These are phyloP conservation scores for Tulasnella sp. DNA, from an alignment of 768 basidiomycete species.

Conservation along the genomic window DNA sequence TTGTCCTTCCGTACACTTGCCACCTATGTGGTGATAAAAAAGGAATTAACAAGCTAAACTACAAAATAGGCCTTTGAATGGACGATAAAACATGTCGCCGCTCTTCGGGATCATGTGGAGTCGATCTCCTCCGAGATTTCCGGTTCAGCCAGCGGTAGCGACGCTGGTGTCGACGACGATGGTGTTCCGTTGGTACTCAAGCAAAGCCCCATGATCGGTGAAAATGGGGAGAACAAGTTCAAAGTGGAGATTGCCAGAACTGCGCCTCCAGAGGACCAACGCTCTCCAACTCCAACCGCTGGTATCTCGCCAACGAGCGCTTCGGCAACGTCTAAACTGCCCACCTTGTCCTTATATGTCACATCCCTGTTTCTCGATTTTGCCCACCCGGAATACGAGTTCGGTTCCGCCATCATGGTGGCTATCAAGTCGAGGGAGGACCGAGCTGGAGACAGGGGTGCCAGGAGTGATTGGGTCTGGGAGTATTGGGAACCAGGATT, in stretches of 20 bases:
- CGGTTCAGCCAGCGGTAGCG: conserved; percentile 20
- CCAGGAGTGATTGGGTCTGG: conserved; percentile 70
- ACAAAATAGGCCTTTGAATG: conserved; percentile 64
- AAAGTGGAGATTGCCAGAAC: conserved; percentile 46
- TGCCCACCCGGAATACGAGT: conserved; percentile 51
- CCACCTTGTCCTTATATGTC: conserved; percentile 59
- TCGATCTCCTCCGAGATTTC: conserved; percentile 30
- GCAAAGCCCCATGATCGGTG: conserved; percentile 62
- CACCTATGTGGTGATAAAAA: background rate
- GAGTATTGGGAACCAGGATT: conserved; percentile 66
- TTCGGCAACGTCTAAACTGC: conserved; percentile 6
- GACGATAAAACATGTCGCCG: conserved; percentile 55
- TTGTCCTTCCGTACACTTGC: background rate
- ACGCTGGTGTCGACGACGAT: conserved; percentile 35
- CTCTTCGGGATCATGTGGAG: conserved; percentile 58
- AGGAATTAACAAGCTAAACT: background rate
- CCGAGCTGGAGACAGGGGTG: conserved; percentile 55
- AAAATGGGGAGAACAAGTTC: conserved; percentile 48
- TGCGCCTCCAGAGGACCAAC: conserved; percentile 22
- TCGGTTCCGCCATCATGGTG: conserved; percentile 62
- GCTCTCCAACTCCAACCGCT: conserved; percentile 2
- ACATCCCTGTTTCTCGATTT: conserved; percentile 63
- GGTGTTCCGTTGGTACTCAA: conserved; percentile 56
- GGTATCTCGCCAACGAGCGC: conserved; percentile 20
- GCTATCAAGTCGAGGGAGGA: conserved; percentile 66